Percentiles rank a stretch among this genome's conserved stretches.
Evolutionary conservation across 2,329 filamentous ascomycete species (phyloP).

Genomic region (Helicocarpus griseus): DNA sequence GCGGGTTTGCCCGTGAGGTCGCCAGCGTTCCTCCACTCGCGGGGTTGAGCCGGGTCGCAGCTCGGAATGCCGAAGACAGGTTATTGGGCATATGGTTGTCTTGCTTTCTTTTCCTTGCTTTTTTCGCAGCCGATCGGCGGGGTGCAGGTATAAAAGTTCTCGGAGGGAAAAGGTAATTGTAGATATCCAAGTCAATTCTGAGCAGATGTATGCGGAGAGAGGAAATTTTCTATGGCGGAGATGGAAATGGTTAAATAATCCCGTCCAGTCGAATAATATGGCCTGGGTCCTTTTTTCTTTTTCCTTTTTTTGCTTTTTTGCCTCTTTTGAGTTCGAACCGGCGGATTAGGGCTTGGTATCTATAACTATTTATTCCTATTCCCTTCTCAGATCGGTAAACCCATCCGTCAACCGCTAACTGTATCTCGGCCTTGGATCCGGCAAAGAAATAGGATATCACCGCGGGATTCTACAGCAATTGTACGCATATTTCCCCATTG

Average conservation of each 20-base stretch:
- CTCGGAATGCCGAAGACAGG: conserved; percentile 12
- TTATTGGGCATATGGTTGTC: conserved; percentile 1
- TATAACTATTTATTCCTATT: no score
- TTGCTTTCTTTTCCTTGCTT: not conserved
- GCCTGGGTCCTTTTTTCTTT: not conserved
- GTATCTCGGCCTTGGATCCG: no score
- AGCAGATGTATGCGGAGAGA: no score
- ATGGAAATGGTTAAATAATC: not conserved
- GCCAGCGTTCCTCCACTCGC: conserved; percentile 37
- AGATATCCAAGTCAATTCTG: not conserved
- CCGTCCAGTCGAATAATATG: not conserved
- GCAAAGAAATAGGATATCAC: no score
- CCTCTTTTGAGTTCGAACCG: not conserved
- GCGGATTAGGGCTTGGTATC: no score
- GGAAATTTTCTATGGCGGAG: no score
- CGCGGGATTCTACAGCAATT: no score
- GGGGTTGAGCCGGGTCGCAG: conserved; percentile 18
- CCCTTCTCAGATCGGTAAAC: no score
- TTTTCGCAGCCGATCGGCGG: not conserved
- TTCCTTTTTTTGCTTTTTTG: not conserved
- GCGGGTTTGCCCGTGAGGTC: conserved; percentile 39
- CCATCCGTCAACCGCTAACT: no score
- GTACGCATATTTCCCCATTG: no score
- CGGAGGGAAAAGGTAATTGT: not conserved
- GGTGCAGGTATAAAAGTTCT: not conserved